Evolutionary conservation across 345 rosid species (phyloP).

Genomic region (Eucalyptus pauciflora): DNA sequence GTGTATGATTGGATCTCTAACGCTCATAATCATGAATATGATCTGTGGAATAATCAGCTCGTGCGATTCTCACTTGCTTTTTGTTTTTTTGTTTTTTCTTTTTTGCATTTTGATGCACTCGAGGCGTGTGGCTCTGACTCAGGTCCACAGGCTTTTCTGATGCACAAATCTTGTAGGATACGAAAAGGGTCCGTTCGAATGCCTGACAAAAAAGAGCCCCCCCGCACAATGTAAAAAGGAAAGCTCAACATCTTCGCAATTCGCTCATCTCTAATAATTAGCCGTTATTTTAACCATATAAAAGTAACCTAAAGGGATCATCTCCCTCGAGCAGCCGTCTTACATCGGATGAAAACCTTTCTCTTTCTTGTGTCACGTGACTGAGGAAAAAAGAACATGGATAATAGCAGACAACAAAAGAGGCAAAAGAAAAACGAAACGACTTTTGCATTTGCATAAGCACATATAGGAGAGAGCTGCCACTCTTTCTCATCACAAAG

Average conservation of each 20-base stretch:
- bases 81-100: no score
- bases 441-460: not conserved
- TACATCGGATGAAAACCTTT: not conserved
- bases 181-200: constrained; percentile 2
- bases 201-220: not conserved
- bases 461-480: not conserved
- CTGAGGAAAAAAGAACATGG: not conserved
- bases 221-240: not conserved
- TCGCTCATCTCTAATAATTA: not conserved
- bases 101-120: not conserved
- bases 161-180: constrained; percentile 20
- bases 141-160: not conserved
- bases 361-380: not conserved
- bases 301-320: not conserved
- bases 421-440: not conserved
- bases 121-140: not conserved
- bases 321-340: not conserved
- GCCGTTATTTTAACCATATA: not conserved
- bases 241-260: constrained; percentile 1
- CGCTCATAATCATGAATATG: not conserved
- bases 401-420: not conserved
- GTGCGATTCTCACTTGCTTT: not conserved
- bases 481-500: not conserved
- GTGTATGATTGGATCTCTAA: not conserved
- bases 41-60: not conserved